Evolutionary conservation across 768 basidiomycete species (phyloP).

Genomic region (Sarcodon aspratus): DNA sequence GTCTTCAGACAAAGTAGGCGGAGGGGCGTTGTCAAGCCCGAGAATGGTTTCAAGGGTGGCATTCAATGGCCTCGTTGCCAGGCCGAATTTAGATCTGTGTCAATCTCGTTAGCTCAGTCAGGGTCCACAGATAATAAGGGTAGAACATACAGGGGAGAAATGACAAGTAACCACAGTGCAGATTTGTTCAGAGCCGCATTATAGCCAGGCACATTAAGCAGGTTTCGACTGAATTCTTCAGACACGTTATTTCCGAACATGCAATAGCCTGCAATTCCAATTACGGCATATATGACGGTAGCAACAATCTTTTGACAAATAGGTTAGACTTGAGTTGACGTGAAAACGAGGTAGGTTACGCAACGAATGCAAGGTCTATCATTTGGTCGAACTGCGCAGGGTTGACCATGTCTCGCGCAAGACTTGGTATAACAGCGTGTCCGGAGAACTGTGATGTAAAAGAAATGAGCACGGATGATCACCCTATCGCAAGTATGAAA

Average conservation of each 20-base stretch:
- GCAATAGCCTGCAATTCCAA: constrained; percentile 75
- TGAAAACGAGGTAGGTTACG: constrained; percentile 11
- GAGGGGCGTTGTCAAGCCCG: constrained; percentile 41
- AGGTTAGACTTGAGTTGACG: constrained; percentile 6
- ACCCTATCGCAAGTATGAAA: neutral
- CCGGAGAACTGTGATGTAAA: constrained; percentile 58
- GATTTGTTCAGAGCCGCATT: constrained; percentile 58
- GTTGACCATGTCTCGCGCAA: constrained; percentile 83
- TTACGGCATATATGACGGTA: constrained; percentile 26
- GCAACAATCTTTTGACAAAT: constrained; percentile 4
- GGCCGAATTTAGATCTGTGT: constrained; percentile 74
- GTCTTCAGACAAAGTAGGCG: constrained; percentile 13
- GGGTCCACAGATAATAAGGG: constrained; percentile 2
- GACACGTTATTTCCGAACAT: constrained; percentile 82
- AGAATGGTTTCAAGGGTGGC: constrained; percentile 72
- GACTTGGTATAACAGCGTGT: constrained; percentile 83
- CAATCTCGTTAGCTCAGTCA: neutral
- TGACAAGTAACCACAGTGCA: constrained; percentile 80
- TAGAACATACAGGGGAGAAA: constrained; percentile 54
- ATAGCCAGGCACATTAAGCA: constrained; percentile 65
- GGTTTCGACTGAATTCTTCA: constrained; percentile 67
- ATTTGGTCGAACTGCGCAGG: constrained; percentile 72
- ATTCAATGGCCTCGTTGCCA: constrained; percentile 75
- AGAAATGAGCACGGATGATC: neutral
- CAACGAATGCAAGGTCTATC: constrained; percentile 80